Evolutionary conservation across 371 early-diverging fungal genomes (phyloP), one percentile per base, ranked within the genome.

Genomic region (Capillidium rhysosporum): DNA sequence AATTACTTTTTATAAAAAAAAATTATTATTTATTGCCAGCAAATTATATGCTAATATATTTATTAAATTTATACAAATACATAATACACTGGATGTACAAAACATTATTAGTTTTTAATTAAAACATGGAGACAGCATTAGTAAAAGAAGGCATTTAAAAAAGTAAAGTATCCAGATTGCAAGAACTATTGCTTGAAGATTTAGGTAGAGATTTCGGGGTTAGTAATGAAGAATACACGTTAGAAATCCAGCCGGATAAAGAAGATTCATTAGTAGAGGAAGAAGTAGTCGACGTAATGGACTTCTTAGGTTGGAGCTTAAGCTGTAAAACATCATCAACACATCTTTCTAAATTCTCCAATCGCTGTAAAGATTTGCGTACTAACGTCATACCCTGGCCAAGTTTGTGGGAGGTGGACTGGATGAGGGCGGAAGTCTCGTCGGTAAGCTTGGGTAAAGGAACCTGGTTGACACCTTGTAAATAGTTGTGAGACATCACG

Each of bases 331-430:
- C 51, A 12, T 21, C 51, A 5, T 49, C 51, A 7, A 49, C 51
- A n/a, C 21, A 23, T 25, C 25, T 9, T 24, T 49, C 51, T 34
- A 49, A 40, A 20, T 21, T 9, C 31, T 49, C 34, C 9, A 49
- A 34, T 5, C 51, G 9, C 23, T 49, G 51, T 9, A 49, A 18
- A 7, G 51, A 21, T 31, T 34, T 26, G 2, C 28, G 29, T 10
- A 49, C 31, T 9, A 49, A 25, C 10, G 38, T 26, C 51, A 49
- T 49, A 18, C 51, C 51, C 21, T 49, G 51, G 10, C 34, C 51
- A 9, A 49, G 28, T 20, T 26, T 34, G 9, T 49, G 51, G 8
- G 51, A 49, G 28, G 51, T 49, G 4, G 51, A 30, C 12, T 40
- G 51, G 10, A 49, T 26, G 25, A 49, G 29, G 29, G 51, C 51